Base-by-base conservation (phyloP, 768 basidiomycete genomes). In the Calvatia gigantea region DNA sequence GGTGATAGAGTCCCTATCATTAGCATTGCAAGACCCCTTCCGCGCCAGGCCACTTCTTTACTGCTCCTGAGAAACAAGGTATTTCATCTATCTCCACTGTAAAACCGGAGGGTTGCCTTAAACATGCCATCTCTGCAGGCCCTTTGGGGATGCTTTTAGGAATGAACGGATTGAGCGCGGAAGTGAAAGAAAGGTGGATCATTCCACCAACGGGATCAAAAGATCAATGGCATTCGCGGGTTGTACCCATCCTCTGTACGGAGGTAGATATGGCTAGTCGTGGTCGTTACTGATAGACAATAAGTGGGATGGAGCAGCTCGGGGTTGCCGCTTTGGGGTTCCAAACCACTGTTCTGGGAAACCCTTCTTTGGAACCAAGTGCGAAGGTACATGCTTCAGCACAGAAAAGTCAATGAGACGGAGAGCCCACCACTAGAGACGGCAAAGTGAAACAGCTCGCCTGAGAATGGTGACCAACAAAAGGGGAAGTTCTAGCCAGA, bases 1-100 rank as follows among this genome's bases (percentile, higher is more conserved):
- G 51, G 51, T 42, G 51, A 35, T 25, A 33, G 4, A 12, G 42
- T 45, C 33, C 42, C 42, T 54, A 54, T 45, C 52, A 54, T 46
- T 45, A 54, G 33, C 9, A 21, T 35, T 35, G 28, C 43, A 31
- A 19, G 12, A 19, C 39, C 28, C 15, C 17, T 31, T 29, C 31
- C n/a, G 12, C 38, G 52, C 29, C 42, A 37, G 43, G 41, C 28
- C 19, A 14, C 51, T 53, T 53, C 51, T 21, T 48, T 48, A 33
- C 46, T 19, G 21, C 51, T 37, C 38, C 28, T 15, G 21, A 45
- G 37, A n/a, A 21, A 3, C 14, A 32, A 14, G 29, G 4, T 35
- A 15, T 27, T n/a, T 17, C 46, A 28, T 35, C 25, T 43, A 35
- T 37, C 25, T 54, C 52, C 43, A 25, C 52, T 32, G 38, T 31